These are phyloP conservation scores for Cenococcum geophilum DNA, from an alignment of 495 filamentous ascomycete species.

Conservation along the genomic window DNA sequence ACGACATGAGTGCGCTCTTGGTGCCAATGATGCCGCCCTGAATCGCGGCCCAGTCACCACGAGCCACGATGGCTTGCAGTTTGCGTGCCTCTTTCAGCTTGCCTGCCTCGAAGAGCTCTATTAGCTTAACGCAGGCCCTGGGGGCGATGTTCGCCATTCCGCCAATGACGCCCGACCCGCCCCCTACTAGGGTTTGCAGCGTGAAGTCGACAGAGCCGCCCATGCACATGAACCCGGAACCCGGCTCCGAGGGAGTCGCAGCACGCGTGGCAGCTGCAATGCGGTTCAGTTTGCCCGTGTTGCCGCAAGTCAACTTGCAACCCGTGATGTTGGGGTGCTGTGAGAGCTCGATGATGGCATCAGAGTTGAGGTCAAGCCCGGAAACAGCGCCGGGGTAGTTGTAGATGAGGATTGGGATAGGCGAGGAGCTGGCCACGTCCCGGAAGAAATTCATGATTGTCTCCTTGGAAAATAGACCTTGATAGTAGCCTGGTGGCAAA, in stretches of 20 bases:
- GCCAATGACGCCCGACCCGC: conserved; percentile 78
- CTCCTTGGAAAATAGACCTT: conserved; percentile 55
- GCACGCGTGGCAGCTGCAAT: conserved; percentile 60
- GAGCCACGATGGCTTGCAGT: conserved; percentile 71
- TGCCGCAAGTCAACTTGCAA: conserved; percentile 88
- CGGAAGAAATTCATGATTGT: conserved; percentile 67
- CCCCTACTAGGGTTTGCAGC: conserved; percentile 74
- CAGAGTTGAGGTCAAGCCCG: conserved; percentile 77
- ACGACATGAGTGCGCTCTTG: conserved; percentile 69
- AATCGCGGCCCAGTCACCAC: conserved; percentile 83
- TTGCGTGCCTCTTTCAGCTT: conserved; percentile 64
- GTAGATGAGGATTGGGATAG: conserved; percentile 86
- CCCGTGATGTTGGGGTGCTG: conserved; percentile 83
- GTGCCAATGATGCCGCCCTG: conserved; percentile 80
- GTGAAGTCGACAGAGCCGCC: conserved; percentile 90
- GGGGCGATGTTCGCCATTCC: conserved; percentile 82
- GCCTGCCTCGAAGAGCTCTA: conserved; percentile 67
- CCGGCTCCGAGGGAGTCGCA: conserved; percentile 38
- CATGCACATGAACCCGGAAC: conserved; percentile 63
- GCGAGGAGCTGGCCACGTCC: conserved; percentile 71
- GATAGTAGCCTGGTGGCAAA: conserved; percentile 83
- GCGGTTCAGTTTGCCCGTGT: conserved; percentile 84
- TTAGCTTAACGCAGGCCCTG: conserved; percentile 62
- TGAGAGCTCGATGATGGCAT: conserved; percentile 66
- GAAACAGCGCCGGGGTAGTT: conserved; percentile 82